Conservation (phyloP, 2,329 filamentous ascomycete genomes). For the Pseudomassariella vexata region DNA sequence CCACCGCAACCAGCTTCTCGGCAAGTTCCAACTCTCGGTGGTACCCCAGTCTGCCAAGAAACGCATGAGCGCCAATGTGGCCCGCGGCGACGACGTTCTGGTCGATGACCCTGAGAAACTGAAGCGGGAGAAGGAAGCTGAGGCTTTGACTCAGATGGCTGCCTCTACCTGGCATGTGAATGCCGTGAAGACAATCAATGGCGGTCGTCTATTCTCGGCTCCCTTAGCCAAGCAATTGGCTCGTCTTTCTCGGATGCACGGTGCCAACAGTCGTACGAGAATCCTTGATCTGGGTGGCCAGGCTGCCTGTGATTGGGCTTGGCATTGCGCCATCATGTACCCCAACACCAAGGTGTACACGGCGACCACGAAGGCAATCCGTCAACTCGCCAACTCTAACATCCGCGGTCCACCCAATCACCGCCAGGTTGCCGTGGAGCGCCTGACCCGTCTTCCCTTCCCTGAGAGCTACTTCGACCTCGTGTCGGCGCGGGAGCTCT, state of each 20-base stretch:
- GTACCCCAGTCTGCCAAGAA: slow-evolving; percentile 64
- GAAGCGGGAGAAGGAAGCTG: slow-evolving; percentile 69
- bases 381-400: slow-evolving; percentile 66
- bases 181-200: slow-evolving; percentile 55
- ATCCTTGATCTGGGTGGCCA: slow-evolving; percentile 86
- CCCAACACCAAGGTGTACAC: slow-evolving; percentile 84
- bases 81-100: slow-evolving; percentile 62
- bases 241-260: slow-evolving; percentile 45
- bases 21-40: slow-evolving; percentile 75
- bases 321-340: slow-evolving; percentile 84
- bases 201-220: slow-evolving; percentile 57
- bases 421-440: slow-evolving; percentile 70
- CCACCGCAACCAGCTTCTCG: slow-evolving; percentile 76
- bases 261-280: slow-evolving; percentile 48
- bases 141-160: slow-evolving; percentile 69
- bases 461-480: slow-evolving; percentile 82
- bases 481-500: slow-evolving; percentile 81
- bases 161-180: slow-evolving; percentile 57
- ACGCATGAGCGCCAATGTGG: slow-evolving; percentile 67
- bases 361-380: slow-evolving; percentile 67
- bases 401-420: slow-evolving; percentile 85
- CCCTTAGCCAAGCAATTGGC: slow-evolving; percentile 59
- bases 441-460: slow-evolving; percentile 79
- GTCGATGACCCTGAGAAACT: slow-evolving; percentile 58
- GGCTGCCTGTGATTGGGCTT: slow-evolving; percentile 87